Evolutionary conservation across 2,329 filamentous ascomycete species (phyloP).

Genomic region (Colletotrichum sp.): DNA sequence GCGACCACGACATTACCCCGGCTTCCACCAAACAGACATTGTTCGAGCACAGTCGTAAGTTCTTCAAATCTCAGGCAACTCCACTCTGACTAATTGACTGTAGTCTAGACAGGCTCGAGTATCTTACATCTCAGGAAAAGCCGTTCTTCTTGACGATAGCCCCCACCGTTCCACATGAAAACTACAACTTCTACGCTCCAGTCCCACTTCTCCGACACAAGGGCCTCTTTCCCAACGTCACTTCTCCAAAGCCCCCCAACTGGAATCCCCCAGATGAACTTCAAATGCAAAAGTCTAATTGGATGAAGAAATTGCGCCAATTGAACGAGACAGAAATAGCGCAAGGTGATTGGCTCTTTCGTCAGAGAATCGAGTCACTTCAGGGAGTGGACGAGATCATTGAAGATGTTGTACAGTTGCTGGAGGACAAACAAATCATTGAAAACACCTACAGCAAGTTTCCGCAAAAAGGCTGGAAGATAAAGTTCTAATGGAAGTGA

Average conservation of each 20-base stretch:
- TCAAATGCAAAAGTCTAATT: conserved; percentile 22
- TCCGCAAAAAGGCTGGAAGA: not conserved
- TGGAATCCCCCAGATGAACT: conserved; percentile 25
- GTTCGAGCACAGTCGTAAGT: not conserved
- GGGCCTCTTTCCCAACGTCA: conserved; percentile 21
- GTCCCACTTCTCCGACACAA: conserved; percentile 4
- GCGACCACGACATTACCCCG: not conserved
- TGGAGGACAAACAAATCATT: conserved; percentile 27
- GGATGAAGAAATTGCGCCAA: conserved; percentile 20
- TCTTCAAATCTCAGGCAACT: not conserved
- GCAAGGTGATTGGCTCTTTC: conserved; percentile 24
- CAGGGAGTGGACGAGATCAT: conserved; percentile 37
- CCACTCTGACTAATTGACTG: not conserved
- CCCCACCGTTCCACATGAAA: not conserved
- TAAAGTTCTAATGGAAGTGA: not conserved
- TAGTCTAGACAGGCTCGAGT: conserved; percentile 22
- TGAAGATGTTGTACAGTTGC: conserved; percentile 30
- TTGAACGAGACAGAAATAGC: conserved; percentile 23
- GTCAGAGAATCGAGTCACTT: conserved; percentile 26
- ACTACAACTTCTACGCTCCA: not conserved
- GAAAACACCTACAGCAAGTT: conserved; percentile 29
- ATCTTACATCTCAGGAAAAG: conserved; percentile 19
- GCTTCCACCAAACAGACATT: not conserved
- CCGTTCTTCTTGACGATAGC: conserved; percentile 27
- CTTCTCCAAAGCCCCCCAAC: conserved; percentile 24